Base-by-base conservation (phyloP, 495 filamentous ascomycete genomes). In the Penicillium mononematosum region DNA sequence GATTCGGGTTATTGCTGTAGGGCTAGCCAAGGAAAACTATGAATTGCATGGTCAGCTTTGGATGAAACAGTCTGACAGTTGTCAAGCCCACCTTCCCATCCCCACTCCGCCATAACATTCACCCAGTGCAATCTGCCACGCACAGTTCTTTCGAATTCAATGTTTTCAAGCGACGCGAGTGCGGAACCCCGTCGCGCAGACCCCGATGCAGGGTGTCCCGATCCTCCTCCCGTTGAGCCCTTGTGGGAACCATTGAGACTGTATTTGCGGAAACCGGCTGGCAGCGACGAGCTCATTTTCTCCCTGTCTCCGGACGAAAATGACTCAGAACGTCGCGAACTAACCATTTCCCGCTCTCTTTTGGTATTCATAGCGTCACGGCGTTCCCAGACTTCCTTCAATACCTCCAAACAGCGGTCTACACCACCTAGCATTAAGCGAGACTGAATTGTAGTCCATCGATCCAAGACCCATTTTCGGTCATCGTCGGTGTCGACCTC, bases 91-190 rank as follows among this genome's bases (percentile, higher is more conserved):
- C 87, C 84, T 80, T 91, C 88, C 88, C 88, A 92, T 16, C 80
- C 75, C 84, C 84, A 89, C 56, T 90, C 88, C 57, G 83, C 82
- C 88, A 92, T 92, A 45, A 92, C 86, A 53, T 86, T 85, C 12
- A 87, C 78, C 88, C 88, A 92, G 69, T 92, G 88, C 59, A 87
- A 72, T 36, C 75, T 73, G 12, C 89, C 88, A 51, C 83, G 77
- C 16, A 91, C 84, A 16, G 86, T 89, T 65, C 82, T 75, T 48
- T 87, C 85, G 56, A 76, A 77, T 60, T 88, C 85, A 47, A 85
- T 78, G 42, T 78, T 75, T 50, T 84, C 77, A 53, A 75, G 51
- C 4, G 68, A 60, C 0, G 72, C 69, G 9, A 70, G 58, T 9
- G 67, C 65, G 17, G 73, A 76, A 11, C 68, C 63, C 16, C 69